Evolutionary conservation across 305 asterid species (phyloP), one percentile per base, ranked within the genome.

Genomic region (Fraxinus latifolia): DNA sequence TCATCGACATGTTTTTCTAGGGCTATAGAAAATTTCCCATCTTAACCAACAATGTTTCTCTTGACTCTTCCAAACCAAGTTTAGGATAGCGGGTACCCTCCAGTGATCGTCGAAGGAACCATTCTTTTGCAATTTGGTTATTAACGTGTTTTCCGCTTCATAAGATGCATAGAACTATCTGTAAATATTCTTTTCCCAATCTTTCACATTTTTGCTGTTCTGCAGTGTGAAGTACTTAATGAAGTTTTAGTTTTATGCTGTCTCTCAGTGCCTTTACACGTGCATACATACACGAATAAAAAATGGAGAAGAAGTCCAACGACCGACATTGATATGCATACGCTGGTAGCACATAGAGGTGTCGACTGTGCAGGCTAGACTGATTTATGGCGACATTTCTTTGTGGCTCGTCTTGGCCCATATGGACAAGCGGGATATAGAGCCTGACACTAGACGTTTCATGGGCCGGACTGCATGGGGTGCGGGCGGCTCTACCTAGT

Each of bases 11-110:
- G 47, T 8, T 50, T 75, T 73, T 73, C 70, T 74, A 27, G 60
- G 60, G 83, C 70, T 47, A 31, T 12, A 19, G 77, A 81, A 72
- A 72, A 78, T 75, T 87, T 62, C 71, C 84, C 70, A 12, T 79
- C 83, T 78, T 78, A 37, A 58, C 14, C 77, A 31, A 68, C 39
- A 68, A 68, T 29, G 29, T 65, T 21, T 60, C 31, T 60, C 71
- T 7, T 60, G 71, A 4, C 71, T 2, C 32, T 7, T 60, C 12
- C 5, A 3, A 21, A 60, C 32, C 71, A 60, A 60, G 71, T 7
- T 68, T 68, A 68, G 74, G 39, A 5, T 29, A 68, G 37, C 9
- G 2, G 37, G 21, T 68, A 68, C 39, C 6, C 74, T 29, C 8
- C 11, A 12, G 74, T 29, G 37, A 68, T 29, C 5, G 74, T 11